A percentile compares a stretch with the other conserved stretches of the same genome.
These are phyloP conservation scores for Lasiosphaeria ovina DNA, from an alignment of 495 filamentous ascomycete genomes.

Conservation along the genomic window DNA sequence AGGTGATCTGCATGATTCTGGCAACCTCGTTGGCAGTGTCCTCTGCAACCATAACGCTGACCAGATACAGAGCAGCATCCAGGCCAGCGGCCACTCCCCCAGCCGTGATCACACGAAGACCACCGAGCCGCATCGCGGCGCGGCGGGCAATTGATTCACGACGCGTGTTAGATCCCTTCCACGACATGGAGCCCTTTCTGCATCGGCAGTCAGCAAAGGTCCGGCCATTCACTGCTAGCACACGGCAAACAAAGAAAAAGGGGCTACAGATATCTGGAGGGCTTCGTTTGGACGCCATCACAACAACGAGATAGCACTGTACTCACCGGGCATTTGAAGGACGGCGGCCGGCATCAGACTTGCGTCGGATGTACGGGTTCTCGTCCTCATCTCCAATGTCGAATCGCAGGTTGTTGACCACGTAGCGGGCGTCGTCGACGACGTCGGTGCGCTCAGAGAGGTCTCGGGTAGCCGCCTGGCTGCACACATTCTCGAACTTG, in stretches of 20 bases:
- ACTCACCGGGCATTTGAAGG: constrained; percentile 60
- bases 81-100: constrained; percentile 75
- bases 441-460: constrained; percentile 66
- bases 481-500: constrained; percentile 66
- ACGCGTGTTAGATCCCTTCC: constrained; percentile 59
- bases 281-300: too few species aligned
- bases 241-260: background rate
- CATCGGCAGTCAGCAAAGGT: constrained; percentile 8
- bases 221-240: background rate
- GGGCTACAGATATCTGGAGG: background rate
- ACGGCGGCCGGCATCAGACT: constrained; percentile 57
- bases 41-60: constrained; percentile 66
- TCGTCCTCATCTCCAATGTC: constrained; percentile 71
- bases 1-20: constrained; percentile 65
- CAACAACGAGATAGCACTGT: background rate
- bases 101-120: constrained; percentile 71
- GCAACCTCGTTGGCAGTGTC: constrained; percentile 68
- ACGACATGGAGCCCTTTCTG: constrained; percentile 70
- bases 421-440: constrained; percentile 69
- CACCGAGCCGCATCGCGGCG: constrained; percentile 62
- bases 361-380: constrained; percentile 70
- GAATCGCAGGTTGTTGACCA: constrained; percentile 78
- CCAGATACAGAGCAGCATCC: constrained; percentile 75
- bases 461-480: constrained; percentile 57
- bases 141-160: constrained; percentile 67